A percentile compares a stretch with the other conserved stretches of the same genome.
Evolutionary conservation across 345 rosid species (phyloP).

Genomic region (Firmiana major): DNA sequence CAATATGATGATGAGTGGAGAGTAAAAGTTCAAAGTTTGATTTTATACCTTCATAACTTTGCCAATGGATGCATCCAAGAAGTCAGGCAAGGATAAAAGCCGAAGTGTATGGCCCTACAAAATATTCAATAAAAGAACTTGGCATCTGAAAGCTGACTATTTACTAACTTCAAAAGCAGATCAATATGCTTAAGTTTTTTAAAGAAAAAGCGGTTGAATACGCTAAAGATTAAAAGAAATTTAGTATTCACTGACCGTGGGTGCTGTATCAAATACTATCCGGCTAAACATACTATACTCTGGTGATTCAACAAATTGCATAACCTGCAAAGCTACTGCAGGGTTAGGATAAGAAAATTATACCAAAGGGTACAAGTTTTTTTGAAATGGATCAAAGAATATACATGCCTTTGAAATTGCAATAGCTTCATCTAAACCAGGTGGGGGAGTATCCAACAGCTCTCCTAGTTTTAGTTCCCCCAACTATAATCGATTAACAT

Average conservation of each 20-base stretch:
- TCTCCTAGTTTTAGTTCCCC: conserved; percentile 75
- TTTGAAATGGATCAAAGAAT: neutral
- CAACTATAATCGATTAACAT: conserved; percentile 31
- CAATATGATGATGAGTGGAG: neutral
- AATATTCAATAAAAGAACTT: conserved; percentile 15
- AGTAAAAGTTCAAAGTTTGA: conserved; percentile 1
- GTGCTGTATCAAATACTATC: conserved; percentile 75
- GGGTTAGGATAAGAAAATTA: neutral
- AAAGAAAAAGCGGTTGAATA: neutral
- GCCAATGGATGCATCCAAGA: conserved; percentile 67
- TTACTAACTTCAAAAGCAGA: conserved; percentile 6
- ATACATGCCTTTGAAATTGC: conserved; percentile 69
- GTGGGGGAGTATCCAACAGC: conserved; percentile 65
- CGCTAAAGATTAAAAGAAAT: neutral
- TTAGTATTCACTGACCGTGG: conserved; percentile 50
- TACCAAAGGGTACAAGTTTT: neutral
- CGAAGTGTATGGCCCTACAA: conserved; percentile 79
- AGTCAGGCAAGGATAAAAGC: conserved; percentile 83
- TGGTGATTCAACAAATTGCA: conserved; percentile 64
- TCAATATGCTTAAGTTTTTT: too few relatives aligned
- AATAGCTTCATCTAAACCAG: conserved; percentile 70
- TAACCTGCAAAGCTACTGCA: conserved; percentile 45
- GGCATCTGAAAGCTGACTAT: neutral
- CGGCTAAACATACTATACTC: conserved; percentile 61
- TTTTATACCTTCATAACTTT: conserved; percentile 72